Percentiles rank a stretch among this genome's conserved stretches.
phyloP scores from a whole-genome alignment of 176 grass and related monocot species.

The Oryza longistaminata region DNA sequence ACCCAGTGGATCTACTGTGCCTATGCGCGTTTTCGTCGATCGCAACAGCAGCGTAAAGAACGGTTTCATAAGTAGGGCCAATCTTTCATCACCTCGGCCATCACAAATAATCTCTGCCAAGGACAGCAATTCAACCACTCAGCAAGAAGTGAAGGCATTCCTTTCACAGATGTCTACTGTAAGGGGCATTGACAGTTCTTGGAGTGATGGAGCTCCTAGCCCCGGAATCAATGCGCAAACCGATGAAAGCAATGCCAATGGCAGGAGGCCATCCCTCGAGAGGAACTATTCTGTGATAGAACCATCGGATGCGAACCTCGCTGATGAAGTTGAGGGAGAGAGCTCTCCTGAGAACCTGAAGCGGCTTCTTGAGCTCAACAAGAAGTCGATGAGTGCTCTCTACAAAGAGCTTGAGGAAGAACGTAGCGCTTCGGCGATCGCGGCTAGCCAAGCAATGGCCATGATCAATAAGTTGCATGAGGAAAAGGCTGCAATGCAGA shows the following conservation, averaged over 20 bases:
- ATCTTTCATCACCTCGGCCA: constrained; percentile 63
- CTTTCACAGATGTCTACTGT: constrained; percentile 78
- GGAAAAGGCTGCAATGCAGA: constrained; percentile 89
- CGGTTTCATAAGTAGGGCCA: constrained; percentile 28
- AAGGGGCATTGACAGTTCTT: constrained; percentile 45
- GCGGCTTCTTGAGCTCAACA: constrained; percentile 60
- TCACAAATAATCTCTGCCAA: constrained; percentile 79
- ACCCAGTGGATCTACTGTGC: background rate
- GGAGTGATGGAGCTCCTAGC: constrained; percentile 35
- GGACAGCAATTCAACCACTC: constrained; percentile 72
- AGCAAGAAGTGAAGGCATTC: constrained; percentile 80
- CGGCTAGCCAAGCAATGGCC: constrained; percentile 87
- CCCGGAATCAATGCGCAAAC: constrained; percentile 31
- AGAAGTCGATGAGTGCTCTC: constrained; percentile 54
- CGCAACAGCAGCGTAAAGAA: constrained; percentile 41
- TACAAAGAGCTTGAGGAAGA: constrained; percentile 90
- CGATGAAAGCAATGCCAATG: constrained; percentile 48
- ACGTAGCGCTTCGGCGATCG: constrained; percentile 74
- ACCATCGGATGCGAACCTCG: constrained; percentile 52
- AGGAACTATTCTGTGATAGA: constrained; percentile 71
- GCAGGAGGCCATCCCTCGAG: constrained; percentile 55
- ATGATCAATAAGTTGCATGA: constrained; percentile 92
- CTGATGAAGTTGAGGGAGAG: constrained; percentile 60
- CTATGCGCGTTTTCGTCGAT: constrained; percentile 28
- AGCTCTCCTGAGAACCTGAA: constrained; percentile 52